These are phyloP conservation scores for Syzygium jambos DNA, from an alignment of 345 rosid species.

Conservation along the genomic window DNA sequence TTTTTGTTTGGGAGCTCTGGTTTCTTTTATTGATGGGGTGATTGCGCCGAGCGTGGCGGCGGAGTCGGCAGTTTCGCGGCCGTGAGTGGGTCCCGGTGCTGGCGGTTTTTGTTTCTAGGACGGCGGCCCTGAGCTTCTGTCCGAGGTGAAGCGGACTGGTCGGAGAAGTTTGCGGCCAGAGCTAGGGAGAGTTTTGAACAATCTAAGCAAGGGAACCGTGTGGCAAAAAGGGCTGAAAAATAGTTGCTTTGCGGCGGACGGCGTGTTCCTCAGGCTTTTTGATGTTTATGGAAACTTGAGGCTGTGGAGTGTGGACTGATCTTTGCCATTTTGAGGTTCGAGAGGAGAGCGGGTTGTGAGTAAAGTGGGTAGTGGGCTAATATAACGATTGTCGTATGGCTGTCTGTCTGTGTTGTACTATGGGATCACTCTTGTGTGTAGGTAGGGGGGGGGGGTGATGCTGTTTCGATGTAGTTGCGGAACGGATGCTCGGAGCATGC, in stretches of 20 bases:
- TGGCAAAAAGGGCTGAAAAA: background rate
- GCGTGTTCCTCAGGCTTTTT: background rate
- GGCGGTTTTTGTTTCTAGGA: background rate
- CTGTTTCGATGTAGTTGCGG: background rate
- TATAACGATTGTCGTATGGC: background rate
- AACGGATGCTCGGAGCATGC: background rate
- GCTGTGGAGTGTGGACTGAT: background rate
- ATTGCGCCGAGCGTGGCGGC: background rate
- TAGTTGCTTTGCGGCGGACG: background rate
- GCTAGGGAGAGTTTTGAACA: background rate
- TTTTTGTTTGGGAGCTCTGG: background rate
- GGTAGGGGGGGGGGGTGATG: background rate
- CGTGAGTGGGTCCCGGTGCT: background rate
- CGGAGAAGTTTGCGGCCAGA: background rate
- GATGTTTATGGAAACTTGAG: background rate
- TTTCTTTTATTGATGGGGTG: background rate
- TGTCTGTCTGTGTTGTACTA: background rate
- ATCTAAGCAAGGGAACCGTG: background rate
- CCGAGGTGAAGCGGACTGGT: background rate
- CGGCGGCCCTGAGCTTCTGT: background rate
- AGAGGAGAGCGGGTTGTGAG: background rate
- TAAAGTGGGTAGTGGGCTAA: background rate
- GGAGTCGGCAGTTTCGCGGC: background rate
- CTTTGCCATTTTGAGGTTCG: background rate
- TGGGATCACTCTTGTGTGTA: background rate